Evolutionary conservation across 2,329 filamentous ascomycete genomes (phyloP).

Genomic region (Penicillium olsonii): DNA sequence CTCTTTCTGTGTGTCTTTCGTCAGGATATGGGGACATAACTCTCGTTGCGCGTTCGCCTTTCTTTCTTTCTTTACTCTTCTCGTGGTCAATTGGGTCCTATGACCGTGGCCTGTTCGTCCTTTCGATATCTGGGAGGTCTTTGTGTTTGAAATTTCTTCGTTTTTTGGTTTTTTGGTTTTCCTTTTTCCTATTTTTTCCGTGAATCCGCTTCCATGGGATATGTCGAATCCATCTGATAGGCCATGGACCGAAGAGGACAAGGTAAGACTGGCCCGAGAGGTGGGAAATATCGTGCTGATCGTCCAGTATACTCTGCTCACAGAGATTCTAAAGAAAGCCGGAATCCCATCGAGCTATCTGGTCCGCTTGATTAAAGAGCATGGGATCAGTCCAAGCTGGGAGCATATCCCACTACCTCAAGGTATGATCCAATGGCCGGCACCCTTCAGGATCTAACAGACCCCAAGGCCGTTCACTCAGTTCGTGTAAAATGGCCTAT

Average conservation of each 20-base stretch:
- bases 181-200: conserved; percentile 15
- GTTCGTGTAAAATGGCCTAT: conserved; percentile 40
- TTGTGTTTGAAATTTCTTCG: conserved; percentile 25
- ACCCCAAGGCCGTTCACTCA: conserved; percentile 40
- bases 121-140: conserved; percentile 31
- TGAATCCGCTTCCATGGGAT: conserved; percentile 38
- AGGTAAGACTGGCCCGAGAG: conserved; percentile 34
- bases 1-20: conserved; percentile 5
- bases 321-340: conserved; percentile 45
- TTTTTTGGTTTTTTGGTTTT: conserved; percentile 11
- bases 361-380: conserved; percentile 41
- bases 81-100: background rate
- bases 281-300: conserved; percentile 8
- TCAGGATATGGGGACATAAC: conserved; percentile 16
- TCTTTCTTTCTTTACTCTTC: conserved; percentile 8
- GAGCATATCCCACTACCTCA: conserved; percentile 44
- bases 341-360: conserved; percentile 39
- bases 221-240: conserved; percentile 47
- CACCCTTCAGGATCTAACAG: conserved; percentile 1
- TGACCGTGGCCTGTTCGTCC: background rate
- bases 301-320: conserved; percentile 42
- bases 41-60: conserved; percentile 24
- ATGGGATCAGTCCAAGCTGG: conserved; percentile 40
- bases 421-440: conserved; percentile 34
- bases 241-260: conserved; percentile 49